Conservation (phyloP, 2,329 filamentous ascomycete species). For the Macrophomina phaseolina region DNA sequence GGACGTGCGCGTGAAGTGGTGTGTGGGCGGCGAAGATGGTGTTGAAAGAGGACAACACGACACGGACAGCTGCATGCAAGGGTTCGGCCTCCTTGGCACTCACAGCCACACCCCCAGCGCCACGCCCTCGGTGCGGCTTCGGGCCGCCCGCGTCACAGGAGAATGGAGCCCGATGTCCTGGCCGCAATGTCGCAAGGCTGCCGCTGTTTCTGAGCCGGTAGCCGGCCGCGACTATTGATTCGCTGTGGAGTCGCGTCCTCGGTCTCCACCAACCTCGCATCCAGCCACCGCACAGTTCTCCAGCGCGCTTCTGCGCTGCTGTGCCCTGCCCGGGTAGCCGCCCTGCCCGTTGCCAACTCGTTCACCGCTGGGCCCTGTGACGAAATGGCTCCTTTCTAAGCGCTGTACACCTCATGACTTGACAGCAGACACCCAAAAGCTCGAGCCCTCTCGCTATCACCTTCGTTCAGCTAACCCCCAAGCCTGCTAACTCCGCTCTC, state of each 20-base stretch:
- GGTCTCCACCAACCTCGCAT: conserved; percentile 6
- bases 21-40: neutral
- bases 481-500: conserved; percentile 24
- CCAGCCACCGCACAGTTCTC: conserved; percentile 22
- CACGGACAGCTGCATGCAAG: conserved; percentile 12
- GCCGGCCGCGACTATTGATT: conserved; percentile 9
- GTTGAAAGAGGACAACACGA: conserved; percentile 26
- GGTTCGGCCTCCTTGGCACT: conserved; percentile 6
- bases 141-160: conserved; percentile 4
- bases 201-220: neutral
- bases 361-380: conserved; percentile 21
- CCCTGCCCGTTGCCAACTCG: conserved; percentile 13
- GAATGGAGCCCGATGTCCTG: neutral
- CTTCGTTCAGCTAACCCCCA: conserved; percentile 11
- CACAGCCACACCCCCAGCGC: conserved; percentile 4
- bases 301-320: conserved; percentile 15
- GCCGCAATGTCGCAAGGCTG: neutral
- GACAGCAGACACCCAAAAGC: neutral
- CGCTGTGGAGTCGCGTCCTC: neutral
- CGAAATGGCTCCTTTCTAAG: conserved; percentile 14
- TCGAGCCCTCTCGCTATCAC: neutral
- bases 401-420: conserved; percentile 1
- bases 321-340: conserved; percentile 16
- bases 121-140: neutral
- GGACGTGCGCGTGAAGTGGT: conserved; percentile 22